A percentile compares a stretch with the other conserved stretches of the same genome.
phyloP scores from a whole-genome alignment of 1,139 yeast species.

The Pneumocystis wakefieldiae region DNA sequence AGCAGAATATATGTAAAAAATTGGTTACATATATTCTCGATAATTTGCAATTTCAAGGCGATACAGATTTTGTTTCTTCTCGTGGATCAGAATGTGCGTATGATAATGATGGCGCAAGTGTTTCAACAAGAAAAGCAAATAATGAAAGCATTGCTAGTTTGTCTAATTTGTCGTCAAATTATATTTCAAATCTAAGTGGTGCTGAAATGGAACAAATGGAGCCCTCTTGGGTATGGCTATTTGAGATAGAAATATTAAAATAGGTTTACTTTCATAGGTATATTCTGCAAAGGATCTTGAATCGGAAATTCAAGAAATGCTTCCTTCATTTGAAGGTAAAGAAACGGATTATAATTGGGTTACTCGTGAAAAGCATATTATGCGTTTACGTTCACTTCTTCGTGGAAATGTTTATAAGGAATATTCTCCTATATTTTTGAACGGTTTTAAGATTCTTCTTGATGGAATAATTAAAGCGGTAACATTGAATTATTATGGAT shows the following conservation, averaged over 20 bases:
- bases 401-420: slow-evolving; percentile 40
- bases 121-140: slow-evolving; percentile 4
- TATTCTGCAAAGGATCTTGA: slow-evolving; percentile 25
- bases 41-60: slow-evolving; percentile 8
- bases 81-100: slow-evolving; percentile 4
- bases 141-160: slow-evolving; percentile 8
- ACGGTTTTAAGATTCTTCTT: slow-evolving; percentile 31
- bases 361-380: slow-evolving; percentile 47
- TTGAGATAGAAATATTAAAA: no score
- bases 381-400: slow-evolving; percentile 42
- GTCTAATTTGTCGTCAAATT: not conserved
- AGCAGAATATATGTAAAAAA: slow-evolving; percentile 26
- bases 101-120: not conserved
- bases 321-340: slow-evolving; percentile 44
- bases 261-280: slow-evolving; percentile 16
- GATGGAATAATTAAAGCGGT: slow-evolving; percentile 60
- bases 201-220: slow-evolving; percentile 22
- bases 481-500: not conserved
- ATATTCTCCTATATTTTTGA: slow-evolving; percentile 32
- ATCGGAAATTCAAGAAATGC: slow-evolving; percentile 27
- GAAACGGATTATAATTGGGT: slow-evolving; percentile 89
- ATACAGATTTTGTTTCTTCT: slow-evolving; percentile 8
- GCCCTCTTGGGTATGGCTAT: slow-evolving; percentile 3
- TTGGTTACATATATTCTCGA: slow-evolving; percentile 12
- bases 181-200: slow-evolving; percentile 16